A percentile compares a stretch with the other conserved stretches of the same genome.
phyloP scores from a whole-genome alignment of 2,329 filamentous ascomycete genomes.

The Botrytis fabae region DNA sequence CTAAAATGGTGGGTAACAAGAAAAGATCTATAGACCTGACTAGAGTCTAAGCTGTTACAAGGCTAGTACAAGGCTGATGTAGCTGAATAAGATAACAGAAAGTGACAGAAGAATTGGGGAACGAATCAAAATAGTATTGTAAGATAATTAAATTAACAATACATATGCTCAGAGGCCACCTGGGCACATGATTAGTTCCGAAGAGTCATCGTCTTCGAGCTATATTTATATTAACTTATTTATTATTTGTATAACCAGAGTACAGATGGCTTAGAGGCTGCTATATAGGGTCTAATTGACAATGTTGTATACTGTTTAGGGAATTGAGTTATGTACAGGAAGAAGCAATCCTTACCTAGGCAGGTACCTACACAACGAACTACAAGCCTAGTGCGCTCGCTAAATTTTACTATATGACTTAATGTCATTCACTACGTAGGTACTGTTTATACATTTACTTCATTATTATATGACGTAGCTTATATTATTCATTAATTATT shows the following conservation, averaged over 20 bases:
- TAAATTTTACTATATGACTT: not conserved
- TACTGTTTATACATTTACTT: not conserved
- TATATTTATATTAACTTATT: not conserved
- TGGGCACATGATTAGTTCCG: not conserved
- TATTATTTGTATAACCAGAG: not conserved
- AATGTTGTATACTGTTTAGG: not conserved
- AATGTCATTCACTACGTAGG: not conserved
- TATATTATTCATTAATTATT: fast-evolving
- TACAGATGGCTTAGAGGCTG: not conserved
- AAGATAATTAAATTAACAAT: not conserved
- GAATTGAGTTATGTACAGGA: not conserved
- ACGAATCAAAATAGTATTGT: not conserved
- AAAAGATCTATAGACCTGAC: not conserved
- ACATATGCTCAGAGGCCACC: not conserved
- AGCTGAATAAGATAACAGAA: not conserved
- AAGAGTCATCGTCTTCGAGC: not conserved
- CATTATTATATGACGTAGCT: not conserved
- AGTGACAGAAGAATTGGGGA: not conserved
- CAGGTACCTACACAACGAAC: not conserved
- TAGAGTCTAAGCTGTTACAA: not conserved
- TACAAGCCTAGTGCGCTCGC: not conserved
- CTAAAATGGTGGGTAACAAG: not conserved
- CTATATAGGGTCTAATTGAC: not conserved
- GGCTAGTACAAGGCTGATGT: not conserved
- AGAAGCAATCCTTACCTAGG: not conserved